Conservation (phyloP, 2,329 filamentous ascomycete species). For the Beauveria asiatica region DNA sequence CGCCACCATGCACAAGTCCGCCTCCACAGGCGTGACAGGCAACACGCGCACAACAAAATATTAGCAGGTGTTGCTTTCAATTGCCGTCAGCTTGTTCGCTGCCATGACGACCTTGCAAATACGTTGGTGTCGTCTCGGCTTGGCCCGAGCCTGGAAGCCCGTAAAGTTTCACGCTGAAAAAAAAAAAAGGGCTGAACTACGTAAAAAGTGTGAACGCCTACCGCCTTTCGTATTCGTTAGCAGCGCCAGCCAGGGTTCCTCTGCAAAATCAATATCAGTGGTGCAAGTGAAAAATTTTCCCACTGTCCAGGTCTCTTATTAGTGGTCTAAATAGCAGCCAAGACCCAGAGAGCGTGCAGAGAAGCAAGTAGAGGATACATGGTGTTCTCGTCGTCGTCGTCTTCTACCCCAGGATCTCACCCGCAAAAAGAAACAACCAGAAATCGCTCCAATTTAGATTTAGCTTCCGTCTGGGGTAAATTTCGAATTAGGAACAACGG, state of each 20-base stretch:
- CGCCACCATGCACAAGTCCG: no score
- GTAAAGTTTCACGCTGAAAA: background rate
- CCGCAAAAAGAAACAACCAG: background rate
- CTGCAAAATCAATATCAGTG: background rate
- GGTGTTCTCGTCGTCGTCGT: background rate
- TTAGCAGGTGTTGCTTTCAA: background rate
- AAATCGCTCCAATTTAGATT: slow-evolving; percentile 4
- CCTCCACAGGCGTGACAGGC: no score
- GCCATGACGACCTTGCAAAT: background rate
- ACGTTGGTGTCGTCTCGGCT: background rate
- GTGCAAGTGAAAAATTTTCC: background rate
- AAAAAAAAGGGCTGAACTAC: background rate
- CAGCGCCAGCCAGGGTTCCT: background rate
- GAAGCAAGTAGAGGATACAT: background rate
- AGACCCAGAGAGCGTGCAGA: background rate
- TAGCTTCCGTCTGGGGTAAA: slow-evolving; percentile 12
- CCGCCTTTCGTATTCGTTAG: no score
- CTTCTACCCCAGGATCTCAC: slow-evolving; percentile 11
- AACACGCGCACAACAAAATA: background rate
- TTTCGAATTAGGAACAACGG: background rate
- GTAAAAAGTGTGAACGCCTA: no score
- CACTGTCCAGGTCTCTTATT: background rate
- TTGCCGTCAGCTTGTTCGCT: background rate
- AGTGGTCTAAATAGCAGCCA: background rate
- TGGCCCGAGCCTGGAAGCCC: background rate